These are phyloP conservation scores for Aureobasidium pullulans DNA, from an alignment of 2,329 filamentous ascomycete genomes.

Conservation along the genomic window DNA sequence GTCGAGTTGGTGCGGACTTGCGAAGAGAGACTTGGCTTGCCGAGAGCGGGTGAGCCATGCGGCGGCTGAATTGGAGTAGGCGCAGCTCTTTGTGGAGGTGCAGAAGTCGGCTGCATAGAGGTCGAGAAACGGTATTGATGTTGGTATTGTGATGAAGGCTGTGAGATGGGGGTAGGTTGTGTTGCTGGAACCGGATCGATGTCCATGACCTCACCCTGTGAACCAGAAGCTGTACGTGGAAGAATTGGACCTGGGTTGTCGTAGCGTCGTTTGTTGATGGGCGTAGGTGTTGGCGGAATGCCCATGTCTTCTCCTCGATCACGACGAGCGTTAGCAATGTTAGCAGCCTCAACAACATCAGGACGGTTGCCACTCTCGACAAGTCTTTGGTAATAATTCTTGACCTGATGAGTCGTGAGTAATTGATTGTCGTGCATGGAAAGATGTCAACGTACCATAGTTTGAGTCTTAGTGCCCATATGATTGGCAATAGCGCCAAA, in stretches of 20 bases:
- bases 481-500: conserved; percentile 67
- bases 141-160: conserved; percentile 16
- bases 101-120: conserved; percentile 26
- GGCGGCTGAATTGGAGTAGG: conserved; percentile 21
- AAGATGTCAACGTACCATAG: conserved; percentile 58
- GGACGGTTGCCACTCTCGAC: conserved; percentile 34
- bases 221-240: conserved; percentile 35
- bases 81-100: conserved; percentile 22
- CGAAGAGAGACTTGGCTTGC: conserved; percentile 17
- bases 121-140: conserved; percentile 24
- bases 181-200: conserved; percentile 23
- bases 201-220: conserved; percentile 35
- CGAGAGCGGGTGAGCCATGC: conserved; percentile 20
- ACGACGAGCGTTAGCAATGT: conserved; percentile 35
- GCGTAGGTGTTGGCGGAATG: conserved; percentile 42
- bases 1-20: conserved; percentile 20
- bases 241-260: conserved; percentile 32
- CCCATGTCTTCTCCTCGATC: conserved; percentile 40
- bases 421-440: background rate
- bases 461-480: conserved; percentile 77
- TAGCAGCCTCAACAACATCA: conserved; percentile 36
- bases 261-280: conserved; percentile 40
- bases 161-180: background rate
- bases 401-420: conserved; percentile 25
- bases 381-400: conserved; percentile 44